phyloP scores from a whole-genome alignment of 306 rosid species.

The Albizia julibrissin region DNA sequence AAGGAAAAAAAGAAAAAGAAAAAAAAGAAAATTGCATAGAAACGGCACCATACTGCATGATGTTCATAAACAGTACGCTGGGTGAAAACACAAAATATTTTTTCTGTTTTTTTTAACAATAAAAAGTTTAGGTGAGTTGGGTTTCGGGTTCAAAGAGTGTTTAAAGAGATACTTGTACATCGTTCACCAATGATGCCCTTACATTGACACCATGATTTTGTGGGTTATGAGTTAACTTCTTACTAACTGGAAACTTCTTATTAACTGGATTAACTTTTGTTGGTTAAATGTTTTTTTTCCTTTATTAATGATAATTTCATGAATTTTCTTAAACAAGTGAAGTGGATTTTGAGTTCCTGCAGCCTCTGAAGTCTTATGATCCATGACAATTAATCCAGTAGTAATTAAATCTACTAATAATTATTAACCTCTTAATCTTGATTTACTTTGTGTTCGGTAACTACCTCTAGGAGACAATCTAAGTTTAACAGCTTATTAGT shows the following conservation, averaged over 20 bases:
- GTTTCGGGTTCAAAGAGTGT: too few relatives aligned
- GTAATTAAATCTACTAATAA: neutral
- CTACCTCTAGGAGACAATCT: neutral
- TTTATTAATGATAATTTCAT: conserved; percentile 13
- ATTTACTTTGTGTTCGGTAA: neutral
- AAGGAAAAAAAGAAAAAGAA: neutral
- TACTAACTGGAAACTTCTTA: too few relatives aligned
- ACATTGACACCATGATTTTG: too few relatives aligned
- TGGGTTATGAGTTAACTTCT: too few relatives aligned
- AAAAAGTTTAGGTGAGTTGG: too few relatives aligned
- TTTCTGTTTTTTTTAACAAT: too few relatives aligned
- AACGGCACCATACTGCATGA: neutral
- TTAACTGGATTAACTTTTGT: too few relatives aligned
- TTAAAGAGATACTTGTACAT: too few relatives aligned
- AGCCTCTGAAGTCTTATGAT: neutral
- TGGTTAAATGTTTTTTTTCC: too few relatives aligned
- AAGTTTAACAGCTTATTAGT: neutral
- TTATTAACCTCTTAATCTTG: neutral
- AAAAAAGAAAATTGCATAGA: neutral
- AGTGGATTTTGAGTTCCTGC: neutral
- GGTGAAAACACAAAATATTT: neutral
- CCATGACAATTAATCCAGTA: neutral
- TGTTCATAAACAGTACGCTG: neutral
- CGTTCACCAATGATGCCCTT: too few relatives aligned
- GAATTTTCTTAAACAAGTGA: neutral